Conservation (phyloP, 2,329 filamentous ascomycete species). For the Cytospora schulzeri region DNA sequence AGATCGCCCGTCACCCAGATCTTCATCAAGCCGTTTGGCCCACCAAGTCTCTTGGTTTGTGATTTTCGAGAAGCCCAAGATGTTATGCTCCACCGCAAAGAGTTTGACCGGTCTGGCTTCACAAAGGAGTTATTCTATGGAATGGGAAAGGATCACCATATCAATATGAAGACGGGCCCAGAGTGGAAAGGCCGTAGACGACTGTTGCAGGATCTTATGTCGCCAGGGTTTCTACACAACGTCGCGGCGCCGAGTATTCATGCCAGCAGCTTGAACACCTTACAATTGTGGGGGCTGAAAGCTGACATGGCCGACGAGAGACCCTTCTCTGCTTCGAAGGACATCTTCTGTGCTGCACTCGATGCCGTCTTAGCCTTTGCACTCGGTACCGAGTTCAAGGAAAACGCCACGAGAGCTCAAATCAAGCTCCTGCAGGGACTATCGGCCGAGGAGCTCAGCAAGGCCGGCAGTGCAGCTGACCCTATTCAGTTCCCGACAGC, state of each 20-base stretch:
- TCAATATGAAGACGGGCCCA: slow-evolving; percentile 38
- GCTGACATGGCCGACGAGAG: slow-evolving; percentile 32
- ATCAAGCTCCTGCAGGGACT: slow-evolving; percentile 1
- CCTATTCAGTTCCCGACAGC: slow-evolving; percentile 3
- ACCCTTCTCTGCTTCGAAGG: slow-evolving; percentile 38
- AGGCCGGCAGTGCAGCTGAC: not conserved
- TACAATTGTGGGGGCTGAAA: slow-evolving; percentile 42
- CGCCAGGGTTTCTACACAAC: slow-evolving; percentile 38
- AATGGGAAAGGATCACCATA: slow-evolving; percentile 36
- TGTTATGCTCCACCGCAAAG: slow-evolving; percentile 19
- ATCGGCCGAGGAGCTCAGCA: not conserved
- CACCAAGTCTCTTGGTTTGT: slow-evolving; percentile 12
- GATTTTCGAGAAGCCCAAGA: slow-evolving; percentile 23
- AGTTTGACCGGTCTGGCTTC: slow-evolving; percentile 34
- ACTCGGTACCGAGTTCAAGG: slow-evolving; percentile 33
- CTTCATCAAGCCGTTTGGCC: slow-evolving; percentile 37
- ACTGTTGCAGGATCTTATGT: slow-evolving; percentile 42
- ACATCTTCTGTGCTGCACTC: slow-evolving; percentile 38
- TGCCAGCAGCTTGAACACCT: slow-evolving; percentile 34
- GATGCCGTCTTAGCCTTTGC: slow-evolving; percentile 42
- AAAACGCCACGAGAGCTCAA: slow-evolving; percentile 9
- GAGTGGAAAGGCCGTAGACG: slow-evolving; percentile 38
- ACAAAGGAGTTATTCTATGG: slow-evolving; percentile 31
- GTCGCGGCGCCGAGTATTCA: slow-evolving; percentile 41
- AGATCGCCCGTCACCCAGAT: slow-evolving; percentile 38